Evolutionary conservation across 1,284 basidiomycete genomes (phyloP), one percentile per base, ranked within the genome.

Genomic region (Marasmius tenuissimus): DNA sequence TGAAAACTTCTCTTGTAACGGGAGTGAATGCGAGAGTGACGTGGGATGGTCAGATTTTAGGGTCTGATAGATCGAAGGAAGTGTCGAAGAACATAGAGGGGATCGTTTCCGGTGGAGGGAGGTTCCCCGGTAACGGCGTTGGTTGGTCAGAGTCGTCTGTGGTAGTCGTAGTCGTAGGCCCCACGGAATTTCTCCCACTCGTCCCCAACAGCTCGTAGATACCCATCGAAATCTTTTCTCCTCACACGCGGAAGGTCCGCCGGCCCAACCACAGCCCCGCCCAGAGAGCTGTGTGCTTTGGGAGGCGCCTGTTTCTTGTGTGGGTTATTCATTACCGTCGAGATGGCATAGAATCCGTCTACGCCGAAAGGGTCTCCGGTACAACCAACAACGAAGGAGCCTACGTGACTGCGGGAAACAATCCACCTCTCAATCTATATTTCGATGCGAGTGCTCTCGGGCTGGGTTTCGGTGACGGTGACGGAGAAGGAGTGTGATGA

Each of bases 1-100:
- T 12, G 94, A 96, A 60, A 98, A 86, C 70, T 89, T 91, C 71
- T 98, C 96, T n/a, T 97, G 89, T 1, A 97, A 80, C 0, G 88
- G 89, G 3, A 89, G 79, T 3, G 89, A 81, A 76, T 91, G 79
- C 27, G 88, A 82, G 65, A 89, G 80, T 9, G 86, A 78, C 0
- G 83, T 78, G 0, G 85, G 85, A 67, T 90, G 88, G 83, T 75
- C 98, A 99, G 0, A 88, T 97, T 42, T 78, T 80, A 0, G 94
- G 89, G 71, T 97, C 88, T 9, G 91, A 86, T n/a, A 99, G 84
- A 73, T 96, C 87, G 77, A 99, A 98, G 27, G 84, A 71, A 4
- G 82, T 72, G 56, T 86, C 78, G 71, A 97, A 97, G 78, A 93
- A 97, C 22, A 94, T 81, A 1, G 84, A 70, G 1, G 97, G 96